phyloP scores from a whole-genome alignment of 768 basidiomycete genomes.

The Amanita molliuscula region DNA sequence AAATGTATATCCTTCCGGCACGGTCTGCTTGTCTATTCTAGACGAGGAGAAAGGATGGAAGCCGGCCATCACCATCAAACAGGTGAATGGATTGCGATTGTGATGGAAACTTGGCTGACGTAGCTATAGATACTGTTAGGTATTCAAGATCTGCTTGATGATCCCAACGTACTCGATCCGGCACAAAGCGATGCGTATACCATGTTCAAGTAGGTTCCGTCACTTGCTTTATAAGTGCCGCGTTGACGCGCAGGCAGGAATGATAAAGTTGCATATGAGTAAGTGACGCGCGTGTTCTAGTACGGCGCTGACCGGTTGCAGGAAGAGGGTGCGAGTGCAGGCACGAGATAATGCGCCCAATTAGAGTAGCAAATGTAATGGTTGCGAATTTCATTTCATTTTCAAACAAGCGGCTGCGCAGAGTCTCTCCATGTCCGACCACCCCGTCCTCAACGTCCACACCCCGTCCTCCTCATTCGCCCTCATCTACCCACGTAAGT shows the following conservation, averaged over 20 bases:
- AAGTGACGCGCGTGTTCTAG: slow-evolving; percentile 18
- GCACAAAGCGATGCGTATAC: slow-evolving; percentile 98
- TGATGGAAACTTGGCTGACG: neutral
- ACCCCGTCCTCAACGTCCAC: slow-evolving; percentile 58
- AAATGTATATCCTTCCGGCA: slow-evolving; percentile 98
- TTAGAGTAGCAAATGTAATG: slow-evolving; percentile 24
- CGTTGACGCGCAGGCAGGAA: slow-evolving; percentile 44
- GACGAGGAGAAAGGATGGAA: slow-evolving; percentile 99
- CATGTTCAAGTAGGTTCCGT: slow-evolving; percentile 81
- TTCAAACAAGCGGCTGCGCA: neutral
- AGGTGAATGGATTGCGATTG: slow-evolving; percentile 38
- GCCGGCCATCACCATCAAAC: slow-evolving; percentile 97
- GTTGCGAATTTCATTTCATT: slow-evolving; percentile 5
- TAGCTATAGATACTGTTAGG: slow-evolving; percentile 76
- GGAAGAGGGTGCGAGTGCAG: slow-evolving; percentile 74
- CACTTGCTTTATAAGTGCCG: neutral
- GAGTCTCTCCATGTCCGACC: slow-evolving; percentile 13
- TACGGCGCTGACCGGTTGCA: slow-evolving; percentile 16
- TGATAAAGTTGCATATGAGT: slow-evolving; percentile 91
- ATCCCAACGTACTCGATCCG: slow-evolving; percentile 95
- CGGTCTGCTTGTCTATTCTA: slow-evolving; percentile 93
- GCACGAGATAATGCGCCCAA: slow-evolving; percentile 87
- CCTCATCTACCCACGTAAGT: slow-evolving; percentile 64
- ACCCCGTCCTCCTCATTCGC: slow-evolving; percentile 70
- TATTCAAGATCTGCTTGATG: slow-evolving; percentile 90